Evolutionary conservation across 1,139 yeast species (phyloP).

Genomic region (Scheffersomyces stambukii): DNA sequence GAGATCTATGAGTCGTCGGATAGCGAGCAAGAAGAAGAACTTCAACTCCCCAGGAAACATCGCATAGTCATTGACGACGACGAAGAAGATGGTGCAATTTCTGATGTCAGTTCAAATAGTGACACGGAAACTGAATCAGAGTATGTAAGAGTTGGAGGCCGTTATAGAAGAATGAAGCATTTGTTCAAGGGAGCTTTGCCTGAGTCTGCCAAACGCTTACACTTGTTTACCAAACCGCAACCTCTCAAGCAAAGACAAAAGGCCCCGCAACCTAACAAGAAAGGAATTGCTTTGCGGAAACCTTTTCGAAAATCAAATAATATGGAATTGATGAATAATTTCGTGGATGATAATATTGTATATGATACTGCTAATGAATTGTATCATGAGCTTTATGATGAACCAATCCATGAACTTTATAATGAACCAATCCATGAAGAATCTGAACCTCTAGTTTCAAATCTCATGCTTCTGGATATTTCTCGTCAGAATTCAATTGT

Average conservation of each 20-base stretch:
- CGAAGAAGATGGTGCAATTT: constrained; percentile 5
- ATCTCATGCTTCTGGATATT: no score
- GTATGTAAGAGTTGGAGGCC: constrained; percentile 31
- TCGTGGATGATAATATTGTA: constrained; percentile 10
- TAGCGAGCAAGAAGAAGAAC: constrained; percentile 3
- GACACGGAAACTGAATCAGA: constrained; percentile 1
- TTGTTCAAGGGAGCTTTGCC: constrained; percentile 36
- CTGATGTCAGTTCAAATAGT: constrained; percentile 7
- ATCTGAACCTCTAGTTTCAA: no score
- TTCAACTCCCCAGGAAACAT: constrained; percentile 5
- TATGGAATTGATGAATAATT: constrained; percentile 5
- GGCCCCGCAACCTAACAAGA: constrained; percentile 13
- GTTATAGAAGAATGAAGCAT: constrained; percentile 22
- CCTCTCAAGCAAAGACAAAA: constrained; percentile 10
- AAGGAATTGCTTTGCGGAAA: constrained; percentile 36
- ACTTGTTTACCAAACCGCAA: no score
- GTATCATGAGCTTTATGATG: constrained; percentile 8
- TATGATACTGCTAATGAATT: constrained; percentile 9
- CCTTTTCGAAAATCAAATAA: not conserved
- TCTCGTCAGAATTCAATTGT: no score
- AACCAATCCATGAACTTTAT: not conserved
- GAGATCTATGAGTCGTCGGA: constrained; percentile 2
- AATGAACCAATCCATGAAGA: constrained; percentile 1
- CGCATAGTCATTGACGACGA: constrained; percentile 9
- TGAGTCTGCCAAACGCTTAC: constrained; percentile 34